Conservation (phyloP, 129 eudicot genomes). For the Tanacetum coccineum region DNA sequence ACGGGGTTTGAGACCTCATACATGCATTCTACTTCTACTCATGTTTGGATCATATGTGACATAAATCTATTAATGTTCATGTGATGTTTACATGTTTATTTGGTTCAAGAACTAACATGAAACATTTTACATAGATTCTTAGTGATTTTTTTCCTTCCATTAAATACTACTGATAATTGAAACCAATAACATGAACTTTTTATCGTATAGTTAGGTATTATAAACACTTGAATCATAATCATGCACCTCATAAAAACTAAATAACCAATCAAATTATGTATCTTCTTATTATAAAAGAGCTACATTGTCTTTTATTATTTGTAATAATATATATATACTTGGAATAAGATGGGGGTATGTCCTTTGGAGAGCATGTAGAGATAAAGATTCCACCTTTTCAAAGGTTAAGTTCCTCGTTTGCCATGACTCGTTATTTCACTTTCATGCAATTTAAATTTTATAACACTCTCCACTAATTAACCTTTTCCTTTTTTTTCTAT, state of each 20-base stretch:
- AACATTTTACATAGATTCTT: too few species aligned
- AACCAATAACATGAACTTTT: too few species aligned
- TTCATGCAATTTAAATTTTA: conserved; percentile 18
- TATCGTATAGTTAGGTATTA: not conserved
- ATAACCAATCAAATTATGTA: not conserved
- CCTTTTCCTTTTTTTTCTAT: not conserved
- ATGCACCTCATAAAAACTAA: too few species aligned
- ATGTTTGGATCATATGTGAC: too few species aligned
- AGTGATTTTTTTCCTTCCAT: too few species aligned
- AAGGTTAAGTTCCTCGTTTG: conserved; percentile 26
- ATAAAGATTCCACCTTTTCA: conserved; percentile 36
- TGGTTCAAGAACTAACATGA: too few species aligned
- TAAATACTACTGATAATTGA: too few species aligned
- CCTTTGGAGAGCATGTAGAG: conserved; percentile 40
- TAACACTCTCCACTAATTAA: conserved; percentile 16
- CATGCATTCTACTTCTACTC: too few species aligned
- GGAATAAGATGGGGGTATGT: conserved; percentile 3
- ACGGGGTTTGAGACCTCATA: too few species aligned
- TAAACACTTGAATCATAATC: not conserved
- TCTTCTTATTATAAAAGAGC: not conserved
- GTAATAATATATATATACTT: not conserved
- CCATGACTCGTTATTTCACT: conserved; percentile 27
- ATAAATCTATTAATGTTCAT: too few species aligned
- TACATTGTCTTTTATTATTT: conserved; percentile 1
- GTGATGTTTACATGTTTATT: too few species aligned